Evolutionary conservation across 768 basidiomycete genomes (phyloP), one percentile per base, ranked within the genome.

Genomic region (Serpula lacrymans): DNA sequence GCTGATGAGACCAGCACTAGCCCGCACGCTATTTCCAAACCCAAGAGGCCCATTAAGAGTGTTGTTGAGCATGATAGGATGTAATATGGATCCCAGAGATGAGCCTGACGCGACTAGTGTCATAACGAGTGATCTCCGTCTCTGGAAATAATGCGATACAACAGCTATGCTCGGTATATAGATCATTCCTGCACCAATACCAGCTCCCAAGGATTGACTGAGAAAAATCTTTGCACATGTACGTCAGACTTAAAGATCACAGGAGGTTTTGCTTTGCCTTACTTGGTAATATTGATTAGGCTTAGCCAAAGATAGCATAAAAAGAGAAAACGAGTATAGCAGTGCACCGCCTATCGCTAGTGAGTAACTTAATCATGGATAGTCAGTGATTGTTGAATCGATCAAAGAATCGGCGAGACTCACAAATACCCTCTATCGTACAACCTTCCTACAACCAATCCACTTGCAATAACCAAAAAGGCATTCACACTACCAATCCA

Each of bases 31-130:
- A 23, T 60, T 66, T 11, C 58, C 62, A 30, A 78, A 71, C 3
- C 82, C 78, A 12, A 72, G 61, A 3, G 47, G 49, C 3, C 71
- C 69, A 41, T 68, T 71, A 43, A 38, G 46, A 3, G 51, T 60
- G 27, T 70, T 64, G 52, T 85, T 84, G 16, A 86, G 62, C 65
- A 82, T 71, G 49, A 82, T 79, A 2, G 80, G 77, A 42, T 81
- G 78, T 7, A 84, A 50, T 17, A 76, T 67, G 9, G 77, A 80
- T 3, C 83, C 82, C 11, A 80, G 53, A 13, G 74, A 77, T n/a
- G 78, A 71, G 17, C 72, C 73, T 13, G 76, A 74, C 11, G 75
- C 74, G 25, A 68, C 74, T 30, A 82, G 60, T 12, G 79, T 74
- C 45, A 79, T 75, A 0, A 74, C 78, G 26, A 79, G 53, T 5